A percentile compares a stretch with the other conserved stretches of the same genome.
These are phyloP conservation scores for Salix caprea DNA, from an alignment of 345 rosid species.

Conservation along the genomic window DNA sequence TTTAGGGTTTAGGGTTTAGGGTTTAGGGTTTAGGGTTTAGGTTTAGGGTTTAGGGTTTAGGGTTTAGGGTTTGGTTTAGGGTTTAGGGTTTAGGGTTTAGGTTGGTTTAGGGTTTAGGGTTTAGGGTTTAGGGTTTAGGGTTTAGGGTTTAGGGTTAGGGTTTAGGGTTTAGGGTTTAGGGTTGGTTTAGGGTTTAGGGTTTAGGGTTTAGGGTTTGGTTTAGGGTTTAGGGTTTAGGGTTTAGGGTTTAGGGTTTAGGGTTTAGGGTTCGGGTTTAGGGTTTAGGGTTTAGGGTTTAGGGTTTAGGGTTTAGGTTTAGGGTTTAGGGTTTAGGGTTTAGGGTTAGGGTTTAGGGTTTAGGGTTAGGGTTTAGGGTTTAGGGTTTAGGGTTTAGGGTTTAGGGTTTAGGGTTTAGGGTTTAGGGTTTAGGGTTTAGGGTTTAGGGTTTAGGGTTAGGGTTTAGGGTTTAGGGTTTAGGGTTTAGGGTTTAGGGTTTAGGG, in stretches of 20 bases:
- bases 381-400: neutral
- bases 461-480: neutral
- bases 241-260: neutral
- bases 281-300: slow-evolving; percentile 15
- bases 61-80: neutral
- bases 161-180: no score
- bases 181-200: no score
- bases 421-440: neutral
- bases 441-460: neutral
- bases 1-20: slow-evolving; percentile 11
- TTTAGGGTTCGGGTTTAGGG: no score
- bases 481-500: neutral
- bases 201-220: no score
- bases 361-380: neutral
- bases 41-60: no score
- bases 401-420: neutral
- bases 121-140: no score
- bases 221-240: slow-evolving; percentile 3
- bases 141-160: no score
- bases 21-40: no score
- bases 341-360: neutral
- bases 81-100: no score
- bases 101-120: no score
- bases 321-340: neutral
- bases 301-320: slow-evolving; percentile 5